A percentile compares a stretch with the other conserved stretches of the same genome.
Conservation (phyloP, 805 yeast genomes). For the Metschnikowia peoriensis region DNA sequence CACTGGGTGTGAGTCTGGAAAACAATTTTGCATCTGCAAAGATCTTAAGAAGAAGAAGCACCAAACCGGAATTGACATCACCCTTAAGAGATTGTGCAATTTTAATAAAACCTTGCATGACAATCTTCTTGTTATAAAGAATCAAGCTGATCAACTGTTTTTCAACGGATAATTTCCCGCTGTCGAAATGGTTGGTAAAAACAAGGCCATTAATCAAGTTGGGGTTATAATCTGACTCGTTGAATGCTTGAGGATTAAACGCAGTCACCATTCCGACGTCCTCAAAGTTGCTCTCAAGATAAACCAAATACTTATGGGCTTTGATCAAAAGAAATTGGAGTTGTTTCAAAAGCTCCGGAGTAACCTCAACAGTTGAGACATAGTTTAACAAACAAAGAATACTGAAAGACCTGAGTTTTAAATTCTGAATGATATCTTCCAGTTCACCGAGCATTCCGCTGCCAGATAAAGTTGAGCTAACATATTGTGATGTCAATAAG, state of each 20-base stretch:
- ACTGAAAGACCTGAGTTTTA: slow-evolving; percentile 38
- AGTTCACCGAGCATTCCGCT: slow-evolving; percentile 19
- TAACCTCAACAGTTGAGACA: slow-evolving; percentile 33
- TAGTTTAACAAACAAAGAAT: slow-evolving; percentile 40
- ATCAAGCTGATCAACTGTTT: slow-evolving; percentile 32
- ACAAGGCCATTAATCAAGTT: slow-evolving; percentile 29
- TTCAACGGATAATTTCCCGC: slow-evolving; percentile 22
- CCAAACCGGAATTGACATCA: slow-evolving; percentile 43
- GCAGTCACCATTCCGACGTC: slow-evolving; percentile 32
- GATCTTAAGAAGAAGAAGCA: slow-evolving; percentile 36
- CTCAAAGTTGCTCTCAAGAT: slow-evolving; percentile 37
- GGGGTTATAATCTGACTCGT: slow-evolving; percentile 30
- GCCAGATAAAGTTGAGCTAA: slow-evolving; percentile 21
- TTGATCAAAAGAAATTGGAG: slow-evolving; percentile 41
- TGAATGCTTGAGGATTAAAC: slow-evolving; percentile 27
- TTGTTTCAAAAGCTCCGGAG: slow-evolving; percentile 42
- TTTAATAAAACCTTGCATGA: slow-evolving; percentile 35
- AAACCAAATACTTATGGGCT: slow-evolving; percentile 40
- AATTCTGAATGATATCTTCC: slow-evolving; percentile 32
- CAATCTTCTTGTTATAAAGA: slow-evolving; percentile 36
- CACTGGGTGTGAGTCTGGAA: slow-evolving; percentile 13
- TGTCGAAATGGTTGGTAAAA: slow-evolving; percentile 24
- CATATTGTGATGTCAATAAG: slow-evolving; percentile 41
- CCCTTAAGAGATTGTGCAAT: slow-evolving; percentile 32
- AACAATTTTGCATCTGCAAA: slow-evolving; percentile 39